Evolutionary conservation across 257 asterid species (phyloP).

Genomic region (Solanum corneliomulleri): DNA sequence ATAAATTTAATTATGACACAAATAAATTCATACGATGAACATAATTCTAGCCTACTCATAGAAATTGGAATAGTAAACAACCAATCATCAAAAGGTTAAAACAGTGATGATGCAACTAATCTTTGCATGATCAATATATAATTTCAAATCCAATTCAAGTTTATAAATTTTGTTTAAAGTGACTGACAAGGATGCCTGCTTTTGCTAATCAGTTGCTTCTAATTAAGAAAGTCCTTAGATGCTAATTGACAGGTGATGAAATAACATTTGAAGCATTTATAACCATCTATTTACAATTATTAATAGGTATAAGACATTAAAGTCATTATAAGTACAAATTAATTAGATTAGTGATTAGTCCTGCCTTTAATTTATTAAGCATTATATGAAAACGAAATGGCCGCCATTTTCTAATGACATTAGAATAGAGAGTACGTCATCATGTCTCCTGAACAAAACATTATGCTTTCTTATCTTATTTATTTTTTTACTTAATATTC

Average conservation of each 20-base stretch:
- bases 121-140: neutral
- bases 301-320: neutral
- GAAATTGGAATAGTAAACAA: neutral
- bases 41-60: neutral
- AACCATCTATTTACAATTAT: neutral
- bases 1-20: neutral
- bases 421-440: neutral
- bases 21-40: neutral
- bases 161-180: neutral
- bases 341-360: neutral
- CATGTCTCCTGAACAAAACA: neutral
- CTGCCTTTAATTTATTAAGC: neutral
- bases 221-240: neutral
- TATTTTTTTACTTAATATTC: neutral
- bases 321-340: neutral
- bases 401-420: neutral
- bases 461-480: neutral
- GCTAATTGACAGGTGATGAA: neutral
- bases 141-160: neutral
- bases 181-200: neutral
- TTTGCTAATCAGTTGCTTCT: neutral
- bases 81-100: neutral
- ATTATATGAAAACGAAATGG: neutral
- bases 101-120: neutral
- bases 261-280: neutral